phyloP scores from a whole-genome alignment of 345 rosid species.

The Brassica incana region DNA sequence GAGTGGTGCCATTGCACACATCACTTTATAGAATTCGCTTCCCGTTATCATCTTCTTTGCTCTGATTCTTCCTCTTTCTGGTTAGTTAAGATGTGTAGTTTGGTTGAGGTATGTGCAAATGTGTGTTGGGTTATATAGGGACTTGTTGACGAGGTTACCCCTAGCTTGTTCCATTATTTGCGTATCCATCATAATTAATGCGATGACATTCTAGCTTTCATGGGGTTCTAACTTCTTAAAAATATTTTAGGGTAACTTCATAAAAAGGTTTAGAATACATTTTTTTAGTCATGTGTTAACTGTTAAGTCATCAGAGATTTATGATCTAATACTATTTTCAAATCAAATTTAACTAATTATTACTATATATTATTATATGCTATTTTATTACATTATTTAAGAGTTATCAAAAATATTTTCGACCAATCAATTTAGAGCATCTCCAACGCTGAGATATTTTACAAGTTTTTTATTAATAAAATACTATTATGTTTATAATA shows the following conservation, averaged over 20 bases:
- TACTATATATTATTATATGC: not conserved
- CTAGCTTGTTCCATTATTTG: slow-evolving; percentile 15
- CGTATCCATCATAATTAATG: slow-evolving; percentile 1
- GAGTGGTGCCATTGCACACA: slow-evolving; percentile 97
- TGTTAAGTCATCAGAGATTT: not conserved
- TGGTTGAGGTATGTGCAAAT: slow-evolving; percentile 13
- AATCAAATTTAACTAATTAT: not conserved
- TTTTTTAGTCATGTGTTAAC: not conserved
- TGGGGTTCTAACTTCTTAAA: not conserved
- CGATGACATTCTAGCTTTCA: not conserved
- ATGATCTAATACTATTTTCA: not conserved
- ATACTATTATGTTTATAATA: not conserved
- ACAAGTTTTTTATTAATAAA: not conserved
- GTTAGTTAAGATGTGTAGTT: slow-evolving; percentile 16
- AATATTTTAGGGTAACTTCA: not conserved
- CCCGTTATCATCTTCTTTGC: slow-evolving; percentile 60
- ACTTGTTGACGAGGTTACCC: slow-evolving; percentile 35
- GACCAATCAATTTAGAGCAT: not conserved
- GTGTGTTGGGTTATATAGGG: slow-evolving; percentile 30
- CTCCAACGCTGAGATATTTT: not conserved
- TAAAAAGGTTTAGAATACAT: not conserved
- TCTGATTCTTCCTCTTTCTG: slow-evolving; percentile 39
- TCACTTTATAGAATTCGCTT: slow-evolving; percentile 86
- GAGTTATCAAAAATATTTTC: not conserved
- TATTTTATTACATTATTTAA: not conserved